These are phyloP conservation scores for Linnemannia schmuckeri DNA, from an alignment of 192 early-diverging fungal genomes.

Conservation along the genomic window DNA sequence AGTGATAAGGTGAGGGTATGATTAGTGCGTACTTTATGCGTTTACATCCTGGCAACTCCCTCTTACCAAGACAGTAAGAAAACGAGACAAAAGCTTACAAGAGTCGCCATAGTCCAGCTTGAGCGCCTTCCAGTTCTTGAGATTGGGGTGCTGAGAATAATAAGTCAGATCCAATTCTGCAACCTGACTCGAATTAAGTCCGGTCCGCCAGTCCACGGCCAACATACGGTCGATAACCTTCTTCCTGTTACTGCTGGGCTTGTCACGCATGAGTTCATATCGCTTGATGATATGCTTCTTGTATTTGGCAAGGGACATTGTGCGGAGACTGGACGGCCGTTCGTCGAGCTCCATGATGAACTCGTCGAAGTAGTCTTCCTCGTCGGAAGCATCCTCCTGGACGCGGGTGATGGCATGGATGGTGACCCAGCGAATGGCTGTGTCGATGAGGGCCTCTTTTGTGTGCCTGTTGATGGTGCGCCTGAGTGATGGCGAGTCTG, in stretches of 20 bases:
- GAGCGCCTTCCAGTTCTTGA: slow-evolving; percentile 56
- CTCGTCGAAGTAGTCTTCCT: slow-evolving; percentile 24
- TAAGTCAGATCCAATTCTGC: slow-evolving; percentile 57
- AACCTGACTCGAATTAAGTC: slow-evolving; percentile 47
- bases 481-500: slow-evolving; percentile 49
- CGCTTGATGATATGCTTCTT: slow-evolving; percentile 14
- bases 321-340: background rate
- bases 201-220: slow-evolving; percentile 33
- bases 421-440: slow-evolving; percentile 48
- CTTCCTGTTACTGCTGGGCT: slow-evolving; percentile 13
- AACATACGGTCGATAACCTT: slow-evolving; percentile 37
- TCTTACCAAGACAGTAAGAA: background rate
- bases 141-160: slow-evolving; percentile 43
- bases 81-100: background rate
- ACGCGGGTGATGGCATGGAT: slow-evolving; percentile 27
- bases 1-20: background rate
- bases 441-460: slow-evolving; percentile 52
- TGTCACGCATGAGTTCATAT: slow-evolving; percentile 29
- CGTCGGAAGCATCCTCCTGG: background rate
- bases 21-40: background rate
- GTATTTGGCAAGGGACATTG: slow-evolving; percentile 6
- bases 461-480: slow-evolving; percentile 52
- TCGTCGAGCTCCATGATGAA: slow-evolving; percentile 15
- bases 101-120: slow-evolving; percentile 29
- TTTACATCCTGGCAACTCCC: background rate